Evolutionary conservation across 2,329 filamentous ascomycete genomes (phyloP), one percentile per base, ranked within the genome.

Genomic region (Exophiala calicioides): DNA sequence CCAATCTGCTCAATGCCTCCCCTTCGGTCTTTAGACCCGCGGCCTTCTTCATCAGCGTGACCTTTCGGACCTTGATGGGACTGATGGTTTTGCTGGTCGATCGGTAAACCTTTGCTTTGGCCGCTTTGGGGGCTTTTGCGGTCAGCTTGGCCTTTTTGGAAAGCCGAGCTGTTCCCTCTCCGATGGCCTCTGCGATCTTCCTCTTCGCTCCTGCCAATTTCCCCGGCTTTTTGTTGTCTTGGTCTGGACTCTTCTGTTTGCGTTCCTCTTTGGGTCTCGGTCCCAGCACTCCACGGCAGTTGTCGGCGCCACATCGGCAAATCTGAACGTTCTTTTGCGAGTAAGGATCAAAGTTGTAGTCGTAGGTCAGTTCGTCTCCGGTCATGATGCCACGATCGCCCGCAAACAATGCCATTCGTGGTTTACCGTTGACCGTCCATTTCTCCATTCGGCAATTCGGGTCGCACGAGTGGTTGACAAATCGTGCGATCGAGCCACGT

Each of bases 361-460:
- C 93, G 65, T 98, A 98, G 0, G 90, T 97, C 52, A 98, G 75
- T 69, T 98, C 93, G 55, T 97, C 90, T 18, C 93, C 93, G 8
- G 90, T 95, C 82, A 87, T 87, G 64, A 98, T 91, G 10, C 89
- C 89, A 36, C 78, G 76, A 59, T 94, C 86, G 23, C 91, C 91
- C 9, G 93, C 93, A 65, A 98, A 98, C 1, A 98, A 80, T 12
- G 90, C 93, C 89, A 98, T 97, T 45, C 93, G 83, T 31, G 91
- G 91, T 66, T 95, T 90, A 20, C 90, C 90, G 37, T 84, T 84
- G 44, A 98, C 93, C 52, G 90, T 91, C 89, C 90, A 95, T 67
- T 96, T 97, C 62, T 95, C 89, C 90, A 98, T 97, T 53, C 86
- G 82, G 69, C 91, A 97, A 65, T 98, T 98, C 2, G 93, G 93